Conservation (phyloP, 2,329 filamentous ascomycete species). For the Microdochium paspali region DNA sequence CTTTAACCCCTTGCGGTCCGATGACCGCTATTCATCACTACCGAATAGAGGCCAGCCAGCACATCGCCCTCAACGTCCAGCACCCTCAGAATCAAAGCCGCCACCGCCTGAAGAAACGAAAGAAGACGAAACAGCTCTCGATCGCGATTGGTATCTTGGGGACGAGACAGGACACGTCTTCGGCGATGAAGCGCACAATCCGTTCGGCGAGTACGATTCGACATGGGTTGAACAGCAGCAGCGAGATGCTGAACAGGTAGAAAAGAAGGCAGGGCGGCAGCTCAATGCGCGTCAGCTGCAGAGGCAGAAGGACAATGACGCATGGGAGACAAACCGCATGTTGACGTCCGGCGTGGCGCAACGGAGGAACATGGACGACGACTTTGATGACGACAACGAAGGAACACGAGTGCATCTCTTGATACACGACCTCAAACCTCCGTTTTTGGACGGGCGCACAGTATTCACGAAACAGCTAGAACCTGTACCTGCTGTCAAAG, state of each 20-base stretch:
- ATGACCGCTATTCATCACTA: slow-evolving; percentile 47
- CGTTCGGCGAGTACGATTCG: slow-evolving; percentile 69
- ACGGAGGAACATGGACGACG: slow-evolving; percentile 67
- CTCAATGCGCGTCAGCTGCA: slow-evolving; percentile 69
- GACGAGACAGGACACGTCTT: slow-evolving; percentile 78
- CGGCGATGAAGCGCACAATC: slow-evolving; percentile 88
- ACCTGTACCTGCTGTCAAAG: slow-evolving; percentile 83
- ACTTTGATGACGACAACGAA: slow-evolving; percentile 88
- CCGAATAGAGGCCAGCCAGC: slow-evolving; percentile 30
- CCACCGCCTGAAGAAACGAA: slow-evolving; percentile 52
- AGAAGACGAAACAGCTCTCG: slow-evolving; percentile 65
- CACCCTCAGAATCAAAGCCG: slow-evolving; percentile 36
- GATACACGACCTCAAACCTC: slow-evolving; percentile 87
- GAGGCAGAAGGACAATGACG: slow-evolving; percentile 89
- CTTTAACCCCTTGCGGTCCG: slow-evolving; percentile 39
- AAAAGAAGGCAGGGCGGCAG: slow-evolving; percentile 67
- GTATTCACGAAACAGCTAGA: slow-evolving; percentile 97
- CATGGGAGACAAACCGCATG: slow-evolving; percentile 99
- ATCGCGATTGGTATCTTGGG: slow-evolving; percentile 87
- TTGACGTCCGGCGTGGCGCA: slow-evolving; percentile 93
- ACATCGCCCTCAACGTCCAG: slow-evolving; percentile 39
- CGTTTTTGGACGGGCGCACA: slow-evolving; percentile 87
- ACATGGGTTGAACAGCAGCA: slow-evolving; percentile 64
- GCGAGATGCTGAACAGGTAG: slow-evolving; percentile 61
- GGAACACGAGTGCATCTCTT: slow-evolving; percentile 80